Evolutionary conservation across 345 rosid species (phyloP).

Genomic region (Hevea brasiliensis): DNA sequence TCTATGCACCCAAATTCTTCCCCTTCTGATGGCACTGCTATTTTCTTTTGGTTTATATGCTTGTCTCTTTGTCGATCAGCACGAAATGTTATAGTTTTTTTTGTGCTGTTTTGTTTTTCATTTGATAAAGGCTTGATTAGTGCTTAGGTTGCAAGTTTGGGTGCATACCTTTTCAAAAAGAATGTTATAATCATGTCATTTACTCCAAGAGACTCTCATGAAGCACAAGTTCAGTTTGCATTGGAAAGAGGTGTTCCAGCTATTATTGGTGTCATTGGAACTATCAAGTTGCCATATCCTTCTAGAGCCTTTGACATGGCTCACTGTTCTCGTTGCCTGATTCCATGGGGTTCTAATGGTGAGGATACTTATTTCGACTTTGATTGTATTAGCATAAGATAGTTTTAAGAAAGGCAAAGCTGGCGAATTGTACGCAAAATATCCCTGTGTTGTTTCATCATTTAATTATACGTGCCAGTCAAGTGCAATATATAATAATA

Average conservation of each 20-base stretch:
- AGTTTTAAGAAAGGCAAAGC: background rate
- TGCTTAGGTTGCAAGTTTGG: conserved; percentile 37
- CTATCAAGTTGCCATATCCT: conserved; percentile 36
- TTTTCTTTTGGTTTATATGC: background rate
- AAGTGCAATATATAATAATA: background rate
- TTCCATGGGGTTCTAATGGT: conserved; percentile 38
- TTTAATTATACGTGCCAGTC: background rate
- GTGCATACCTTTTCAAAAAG: conserved; percentile 35
- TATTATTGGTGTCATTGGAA: conserved; percentile 36
- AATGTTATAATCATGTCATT: conserved; percentile 36
- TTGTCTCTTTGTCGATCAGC: background rate
- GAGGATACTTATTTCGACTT: conserved; percentile 9
- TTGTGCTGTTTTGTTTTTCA: background rate
- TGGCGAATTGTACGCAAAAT: background rate
- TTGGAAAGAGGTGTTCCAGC: conserved; percentile 42
- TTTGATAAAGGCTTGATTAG: conserved; percentile 6
- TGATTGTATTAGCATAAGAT: background rate
- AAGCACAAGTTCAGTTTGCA: conserved; percentile 37
- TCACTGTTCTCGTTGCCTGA: conserved; percentile 37
- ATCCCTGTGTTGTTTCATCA: background rate
- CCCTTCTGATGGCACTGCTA: background rate
- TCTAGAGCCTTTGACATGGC: conserved; percentile 38
- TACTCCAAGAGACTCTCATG: conserved; percentile 41
- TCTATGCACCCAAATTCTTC: background rate
- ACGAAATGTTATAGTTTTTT: background rate